phyloP scores from a whole-genome alignment of 2,329 filamentous ascomycete genomes.

The Cladosporium sp. region DNA sequence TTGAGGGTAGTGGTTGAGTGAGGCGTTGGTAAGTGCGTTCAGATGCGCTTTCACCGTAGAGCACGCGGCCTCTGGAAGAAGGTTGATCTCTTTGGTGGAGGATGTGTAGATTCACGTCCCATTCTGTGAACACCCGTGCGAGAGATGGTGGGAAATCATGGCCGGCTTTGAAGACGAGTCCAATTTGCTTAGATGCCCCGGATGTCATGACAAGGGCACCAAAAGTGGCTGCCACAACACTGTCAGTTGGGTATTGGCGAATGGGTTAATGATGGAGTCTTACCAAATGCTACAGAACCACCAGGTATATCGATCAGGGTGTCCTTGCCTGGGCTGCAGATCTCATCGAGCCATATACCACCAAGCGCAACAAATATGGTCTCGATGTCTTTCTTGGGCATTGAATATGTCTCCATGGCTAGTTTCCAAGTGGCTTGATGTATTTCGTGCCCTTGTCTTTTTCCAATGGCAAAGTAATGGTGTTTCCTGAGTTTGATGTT shows the following conservation, averaged over 20 bases:
- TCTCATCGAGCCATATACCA: conserved; percentile 30
- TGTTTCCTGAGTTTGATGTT: too few species aligned
- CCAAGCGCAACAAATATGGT: conserved; percentile 18
- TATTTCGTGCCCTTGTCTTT: too few species aligned
- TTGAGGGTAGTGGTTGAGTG: conserved; percentile 21
- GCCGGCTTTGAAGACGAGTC: conserved; percentile 21
- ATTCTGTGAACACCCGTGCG: conserved; percentile 17
- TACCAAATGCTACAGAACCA: conserved; percentile 22
- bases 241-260: neutral
- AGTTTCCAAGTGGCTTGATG: too few species aligned
- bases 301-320: conserved; percentile 19
- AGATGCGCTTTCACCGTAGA: conserved; percentile 17
- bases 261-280: neutral
- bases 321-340: conserved; percentile 16
- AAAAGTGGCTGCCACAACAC: conserved; percentile 18
- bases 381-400: neutral
- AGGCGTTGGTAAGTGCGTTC: conserved; percentile 19
- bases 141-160: conserved; percentile 20
- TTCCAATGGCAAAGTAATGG: too few species aligned
- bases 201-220: conserved; percentile 23
- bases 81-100: conserved; percentile 14
- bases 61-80: conserved; percentile 22
- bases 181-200: conserved; percentile 12
- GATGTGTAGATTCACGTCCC: conserved; percentile 20
- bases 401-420: too few species aligned